Evolutionary conservation across 805 yeast genomes (phyloP).

Genomic region (Saturnispora dispora): DNA sequence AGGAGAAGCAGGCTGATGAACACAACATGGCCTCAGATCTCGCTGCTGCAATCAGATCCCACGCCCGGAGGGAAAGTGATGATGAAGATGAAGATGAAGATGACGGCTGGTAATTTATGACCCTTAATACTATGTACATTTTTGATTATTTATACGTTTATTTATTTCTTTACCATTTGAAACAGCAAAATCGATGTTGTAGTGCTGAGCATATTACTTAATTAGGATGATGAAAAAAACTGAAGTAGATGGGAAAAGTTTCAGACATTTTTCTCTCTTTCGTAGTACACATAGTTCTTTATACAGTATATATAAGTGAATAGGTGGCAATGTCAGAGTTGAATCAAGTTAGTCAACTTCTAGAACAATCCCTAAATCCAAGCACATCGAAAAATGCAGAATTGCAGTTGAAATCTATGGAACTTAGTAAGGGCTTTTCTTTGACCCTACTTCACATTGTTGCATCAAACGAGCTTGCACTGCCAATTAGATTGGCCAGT

Average conservation of each 20-base stretch:
- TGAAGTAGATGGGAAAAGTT: not conserved
- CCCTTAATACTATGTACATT: not conserved
- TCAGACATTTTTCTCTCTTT: not conserved
- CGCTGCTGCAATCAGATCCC: conserved; percentile 77
- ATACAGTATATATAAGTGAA: not conserved
- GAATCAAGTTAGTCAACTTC: conserved; percentile 42
- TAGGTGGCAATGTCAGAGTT: conserved; percentile 31
- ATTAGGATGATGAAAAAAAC: not conserved
- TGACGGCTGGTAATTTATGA: conserved; percentile 31
- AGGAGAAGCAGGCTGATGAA: conserved; percentile 54
- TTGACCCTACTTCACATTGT: conserved; percentile 67
- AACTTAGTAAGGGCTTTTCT: conserved; percentile 64
- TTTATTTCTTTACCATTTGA: not conserved
- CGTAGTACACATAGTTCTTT: not conserved
- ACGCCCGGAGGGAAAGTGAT: conserved; percentile 62
- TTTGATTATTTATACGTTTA: not conserved
- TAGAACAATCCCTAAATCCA: conserved; percentile 60
- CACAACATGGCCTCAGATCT: conserved; percentile 67
- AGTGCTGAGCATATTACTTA: not conserved
- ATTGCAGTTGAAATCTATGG: conserved; percentile 50
- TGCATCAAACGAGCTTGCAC: conserved; percentile 46
- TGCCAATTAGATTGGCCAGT: conserved; percentile 70
- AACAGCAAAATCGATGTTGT: not conserved
- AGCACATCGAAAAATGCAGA: conserved; percentile 62
- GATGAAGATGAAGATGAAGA: conserved; percentile 64